Percentiles rank a stretch among this genome's conserved stretches.
These are phyloP conservation scores for Psilocybe cyanescens DNA, from an alignment of 768 basidiomycete species.

Conservation along the genomic window DNA sequence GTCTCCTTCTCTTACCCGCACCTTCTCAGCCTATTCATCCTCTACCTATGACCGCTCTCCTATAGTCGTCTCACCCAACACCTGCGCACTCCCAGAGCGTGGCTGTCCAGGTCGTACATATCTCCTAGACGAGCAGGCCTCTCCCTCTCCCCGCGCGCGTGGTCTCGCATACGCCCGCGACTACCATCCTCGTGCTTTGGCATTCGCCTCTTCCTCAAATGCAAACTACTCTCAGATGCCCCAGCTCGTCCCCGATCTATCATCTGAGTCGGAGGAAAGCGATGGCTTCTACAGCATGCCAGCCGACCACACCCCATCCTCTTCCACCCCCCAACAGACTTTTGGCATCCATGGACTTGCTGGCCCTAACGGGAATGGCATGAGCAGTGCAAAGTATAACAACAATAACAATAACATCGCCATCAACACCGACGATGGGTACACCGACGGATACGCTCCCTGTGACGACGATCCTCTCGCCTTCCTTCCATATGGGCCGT, in stretches of 20 bases:
- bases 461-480: constrained; percentile 28
- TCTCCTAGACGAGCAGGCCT: constrained; percentile 44
- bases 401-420: constrained; percentile 13
- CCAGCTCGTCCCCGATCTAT: constrained; percentile 63
- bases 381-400: constrained; percentile 4
- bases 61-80: constrained; percentile 72
- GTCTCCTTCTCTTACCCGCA: constrained; percentile 53
- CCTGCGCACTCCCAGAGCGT: constrained; percentile 77
- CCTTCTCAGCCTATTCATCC: constrained; percentile 56
- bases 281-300: constrained; percentile 51
- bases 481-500: constrained; percentile 42
- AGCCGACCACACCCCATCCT: constrained; percentile 8
- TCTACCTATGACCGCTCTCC: constrained; percentile 80
- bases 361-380: constrained; percentile 17
- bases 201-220: constrained; percentile 17
- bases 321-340: not conserved
- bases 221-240: constrained; percentile 37
- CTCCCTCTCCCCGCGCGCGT: constrained; percentile 13
- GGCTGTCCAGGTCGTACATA: constrained; percentile 79
- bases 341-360: constrained; percentile 32
- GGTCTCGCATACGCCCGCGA: constrained; percentile 35
- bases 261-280: constrained; percentile 67
- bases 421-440: constrained; percentile 18
- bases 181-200: constrained; percentile 49
- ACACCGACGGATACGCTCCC: constrained; percentile 20